A percentile compares a stretch with the other conserved stretches of the same genome.
phyloP scores from a whole-genome alignment of 192 early-diverging fungal genomes.

The Coemansia sp. region DNA sequence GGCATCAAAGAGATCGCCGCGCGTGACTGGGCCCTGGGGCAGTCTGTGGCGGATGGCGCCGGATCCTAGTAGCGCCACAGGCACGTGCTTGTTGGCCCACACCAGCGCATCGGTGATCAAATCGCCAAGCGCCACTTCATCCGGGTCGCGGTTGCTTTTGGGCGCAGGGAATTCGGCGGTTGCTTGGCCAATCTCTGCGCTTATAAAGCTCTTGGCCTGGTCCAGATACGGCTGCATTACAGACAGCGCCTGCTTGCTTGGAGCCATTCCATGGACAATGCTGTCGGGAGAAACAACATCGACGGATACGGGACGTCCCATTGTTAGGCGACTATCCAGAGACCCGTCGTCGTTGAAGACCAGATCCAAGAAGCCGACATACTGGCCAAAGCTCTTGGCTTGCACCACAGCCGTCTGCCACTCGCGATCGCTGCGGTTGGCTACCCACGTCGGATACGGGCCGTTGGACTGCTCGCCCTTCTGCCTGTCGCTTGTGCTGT shows the following conservation, averaged over 20 bases:
- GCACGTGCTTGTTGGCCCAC: conserved; percentile 26
- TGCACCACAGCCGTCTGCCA: conserved; percentile 76
- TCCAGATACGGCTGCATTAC: conserved; percentile 26
- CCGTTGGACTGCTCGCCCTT: conserved; percentile 34
- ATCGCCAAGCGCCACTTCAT: conserved; percentile 67
- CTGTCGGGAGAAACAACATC: conserved; percentile 57
- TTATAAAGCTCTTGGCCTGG: conserved; percentile 24
- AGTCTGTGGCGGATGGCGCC: conserved; percentile 67
- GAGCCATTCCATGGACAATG: conserved; percentile 51
- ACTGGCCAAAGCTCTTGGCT: conserved; percentile 69
- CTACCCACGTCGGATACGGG: conserved; percentile 69
- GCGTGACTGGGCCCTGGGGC: conserved; percentile 59
- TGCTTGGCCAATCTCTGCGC: conserved; percentile 52
- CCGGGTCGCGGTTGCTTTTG: conserved; percentile 41
- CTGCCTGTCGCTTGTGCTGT: conserved; percentile 9
- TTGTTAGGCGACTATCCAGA: conserved; percentile 54
- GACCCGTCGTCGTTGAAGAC: conserved; percentile 65
- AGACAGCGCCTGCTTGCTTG: conserved; percentile 9
- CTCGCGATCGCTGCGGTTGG: conserved; percentile 55
- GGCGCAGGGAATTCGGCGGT: conserved; percentile 44
- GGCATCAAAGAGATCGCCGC: conserved; percentile 59
- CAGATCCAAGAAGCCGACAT: conserved; percentile 67
- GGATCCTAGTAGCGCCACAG: conserved; percentile 63
- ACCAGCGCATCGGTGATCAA: conserved; percentile 70
- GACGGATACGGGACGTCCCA: conserved; percentile 64